phyloP scores from a whole-genome alignment of 768 basidiomycete species.

The Rhizopogon vesiculosus region DNA sequence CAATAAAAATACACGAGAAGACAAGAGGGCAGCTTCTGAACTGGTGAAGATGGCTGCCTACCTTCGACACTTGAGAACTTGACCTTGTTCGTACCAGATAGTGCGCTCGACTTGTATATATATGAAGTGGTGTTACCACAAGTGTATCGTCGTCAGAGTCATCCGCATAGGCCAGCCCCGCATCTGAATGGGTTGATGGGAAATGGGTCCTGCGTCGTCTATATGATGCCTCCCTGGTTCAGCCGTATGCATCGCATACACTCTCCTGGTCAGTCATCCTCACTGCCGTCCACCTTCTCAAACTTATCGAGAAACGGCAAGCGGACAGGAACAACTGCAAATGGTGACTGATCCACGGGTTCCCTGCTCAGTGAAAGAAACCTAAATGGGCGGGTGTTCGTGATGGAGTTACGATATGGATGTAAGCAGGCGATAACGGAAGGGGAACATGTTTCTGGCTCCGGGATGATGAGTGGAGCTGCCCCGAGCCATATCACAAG shows the following conservation, averaged over 20 bases:
- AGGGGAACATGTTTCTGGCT: constrained; percentile 15
- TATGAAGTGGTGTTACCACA: constrained; percentile 21
- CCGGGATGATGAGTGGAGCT: neutral
- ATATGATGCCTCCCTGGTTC: constrained; percentile 12
- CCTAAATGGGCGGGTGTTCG: constrained; percentile 56
- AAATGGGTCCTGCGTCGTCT: constrained; percentile 13
- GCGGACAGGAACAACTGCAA: constrained; percentile 22
- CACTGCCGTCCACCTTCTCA: neutral
- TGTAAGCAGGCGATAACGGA: constrained; percentile 14
- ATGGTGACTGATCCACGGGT: constrained; percentile 19
- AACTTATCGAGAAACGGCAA: constrained; percentile 57
- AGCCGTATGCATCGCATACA: constrained; percentile 25
- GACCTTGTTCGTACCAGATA: constrained; percentile 18
- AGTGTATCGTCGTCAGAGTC: constrained; percentile 28
- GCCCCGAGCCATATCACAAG: constrained; percentile 11
- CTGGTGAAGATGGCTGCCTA: constrained; percentile 1
- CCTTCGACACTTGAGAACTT: constrained; percentile 29
- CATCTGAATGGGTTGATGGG: constrained; percentile 24
- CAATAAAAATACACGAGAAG: constrained; percentile 29
- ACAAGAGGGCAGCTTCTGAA: constrained; percentile 22
- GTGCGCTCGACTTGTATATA: constrained; percentile 15
- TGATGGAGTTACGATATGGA: constrained; percentile 27
- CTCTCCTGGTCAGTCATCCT: constrained; percentile 25
- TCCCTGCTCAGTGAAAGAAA: constrained; percentile 88
- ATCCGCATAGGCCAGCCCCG: constrained; percentile 34